phyloP scores from a whole-genome alignment of 192 early-diverging fungal species.

The Phlyctochytrium arcticum region DNA sequence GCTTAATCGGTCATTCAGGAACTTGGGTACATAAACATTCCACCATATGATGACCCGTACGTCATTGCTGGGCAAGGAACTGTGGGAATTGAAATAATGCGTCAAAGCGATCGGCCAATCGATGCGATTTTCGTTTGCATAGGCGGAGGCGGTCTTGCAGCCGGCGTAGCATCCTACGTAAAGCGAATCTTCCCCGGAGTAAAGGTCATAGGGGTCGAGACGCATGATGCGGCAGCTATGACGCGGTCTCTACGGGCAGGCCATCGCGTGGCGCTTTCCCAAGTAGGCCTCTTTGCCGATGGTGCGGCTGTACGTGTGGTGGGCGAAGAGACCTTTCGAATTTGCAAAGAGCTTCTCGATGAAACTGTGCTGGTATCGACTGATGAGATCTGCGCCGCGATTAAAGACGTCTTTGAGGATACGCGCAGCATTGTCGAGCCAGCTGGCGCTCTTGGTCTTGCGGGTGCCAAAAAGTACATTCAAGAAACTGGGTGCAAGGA shows the following conservation, averaged over 20 bases:
- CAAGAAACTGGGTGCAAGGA: conserved; percentile 41
- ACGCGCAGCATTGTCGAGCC: conserved; percentile 94
- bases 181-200: conserved; percentile 86
- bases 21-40: conserved; percentile 83
- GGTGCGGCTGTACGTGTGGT: conserved; percentile 93
- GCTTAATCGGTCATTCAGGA: conserved; percentile 8
- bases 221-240: conserved; percentile 88
- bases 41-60: conserved; percentile 95
- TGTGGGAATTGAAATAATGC: conserved; percentile 74
- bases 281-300: conserved; percentile 96
- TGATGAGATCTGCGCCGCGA: conserved; percentile 88
- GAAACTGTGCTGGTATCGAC: conserved; percentile 87
- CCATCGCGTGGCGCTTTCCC: conserved; percentile 60
- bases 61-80: conserved; percentile 99
- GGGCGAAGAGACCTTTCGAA: conserved; percentile 81
- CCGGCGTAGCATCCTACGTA: conserved; percentile 89
- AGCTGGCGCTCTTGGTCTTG: conserved; percentile 85
- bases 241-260: conserved; percentile 65
- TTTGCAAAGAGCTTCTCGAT: conserved; percentile 77
- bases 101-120: conserved; percentile 55
- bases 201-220: conserved; percentile 90
- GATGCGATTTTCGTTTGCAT: conserved; percentile 89
- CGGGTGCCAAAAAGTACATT: conserved; percentile 84
- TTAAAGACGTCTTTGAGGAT: conserved; percentile 67
- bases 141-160: conserved; percentile 90